Evolutionary conservation across 202 grass and related monocot genomes (phyloP).

Genomic region (Schoenoplectus tabernaemontani): DNA sequence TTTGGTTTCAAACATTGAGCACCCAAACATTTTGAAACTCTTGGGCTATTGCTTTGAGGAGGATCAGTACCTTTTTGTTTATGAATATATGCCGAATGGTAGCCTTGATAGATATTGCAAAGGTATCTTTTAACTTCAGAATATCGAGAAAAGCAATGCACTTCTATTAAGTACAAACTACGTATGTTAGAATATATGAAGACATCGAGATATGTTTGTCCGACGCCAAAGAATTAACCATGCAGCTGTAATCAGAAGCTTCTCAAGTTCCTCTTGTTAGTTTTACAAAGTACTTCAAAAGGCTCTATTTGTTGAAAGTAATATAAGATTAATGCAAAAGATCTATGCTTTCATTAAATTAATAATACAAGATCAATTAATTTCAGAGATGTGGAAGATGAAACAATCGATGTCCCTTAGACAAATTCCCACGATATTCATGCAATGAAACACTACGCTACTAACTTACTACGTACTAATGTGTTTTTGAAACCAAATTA

Average conservation of each 20-base stretch:
- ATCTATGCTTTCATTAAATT: too few species aligned
- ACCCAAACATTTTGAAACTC: background rate
- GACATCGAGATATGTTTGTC: too few species aligned
- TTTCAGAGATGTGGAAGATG: background rate
- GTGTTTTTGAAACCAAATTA: too few species aligned
- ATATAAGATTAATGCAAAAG: too few species aligned
- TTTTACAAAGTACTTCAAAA: too few species aligned
- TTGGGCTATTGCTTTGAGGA: background rate
- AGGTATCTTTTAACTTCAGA: background rate
- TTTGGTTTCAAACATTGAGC: background rate
- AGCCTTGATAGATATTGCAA: background rate
- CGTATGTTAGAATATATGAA: too few species aligned
- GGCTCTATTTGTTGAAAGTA: too few species aligned
- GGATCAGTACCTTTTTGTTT: background rate
- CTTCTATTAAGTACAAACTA: too few species aligned
- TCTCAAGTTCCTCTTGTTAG: too few species aligned
- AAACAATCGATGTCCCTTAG: background rate
- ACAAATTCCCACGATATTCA: background rate
- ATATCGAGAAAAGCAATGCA: background rate
- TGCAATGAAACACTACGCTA: background rate
- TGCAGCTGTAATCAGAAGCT: too few species aligned
- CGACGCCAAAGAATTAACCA: too few species aligned
- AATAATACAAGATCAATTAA: background rate
- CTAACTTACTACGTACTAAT: too few species aligned
- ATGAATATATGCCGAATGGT: background rate